Base-by-base conservation (phyloP, 306 rosid species). In the Macrotyloma uniflorum region DNA sequence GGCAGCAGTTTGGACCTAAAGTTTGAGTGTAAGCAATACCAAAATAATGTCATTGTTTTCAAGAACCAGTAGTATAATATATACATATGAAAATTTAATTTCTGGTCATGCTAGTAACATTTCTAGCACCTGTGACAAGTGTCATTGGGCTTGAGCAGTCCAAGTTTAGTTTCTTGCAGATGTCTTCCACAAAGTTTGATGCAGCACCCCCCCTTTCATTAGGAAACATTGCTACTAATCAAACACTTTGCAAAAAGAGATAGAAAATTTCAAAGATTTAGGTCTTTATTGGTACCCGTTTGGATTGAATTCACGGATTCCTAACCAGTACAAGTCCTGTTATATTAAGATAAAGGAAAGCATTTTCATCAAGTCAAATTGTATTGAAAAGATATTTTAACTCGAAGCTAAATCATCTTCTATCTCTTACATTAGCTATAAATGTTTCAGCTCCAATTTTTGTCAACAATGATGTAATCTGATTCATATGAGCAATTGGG, bases 1-100 rank as follows among this genome's bases (percentile, higher is more conserved):
- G 0, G 78, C 97, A 91, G 74, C 97, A 91, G 82, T 91, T 92
- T 72, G 87, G 89, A 26, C 98, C 98, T 94, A 79, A 50, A 72
- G 68, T 76, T 54, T 65, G 11, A 14, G 15, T 5, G 9, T 70
- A 59, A 71, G 26, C 1, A 55, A 45, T 15, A 47, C 11, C 38
- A 15, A 15, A 59, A 59, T 15, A 61, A 26, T 61, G 22, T 30
- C 5, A 16, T 16, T 16, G 16, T 30, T 19, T 61, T 18, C 6
- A 59, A 12, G 22, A 30, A 32, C 20, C 23, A 61, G 6, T 16
- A 28, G 16, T 7, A 32, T 61, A 61, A n/a, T 61, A 61, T 32
- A 16, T 9, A 57, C 16, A n/a, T n/a, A 20, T 66, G 76, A 69
- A 68, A 67, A 40, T 2, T 62, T n/a, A 62, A 16, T 78, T 63